A percentile compares a stretch with the other conserved stretches of the same genome.
Conservation (phyloP, 2,329 filamentous ascomycete genomes). For the Incumbomyces delicatus region DNA sequence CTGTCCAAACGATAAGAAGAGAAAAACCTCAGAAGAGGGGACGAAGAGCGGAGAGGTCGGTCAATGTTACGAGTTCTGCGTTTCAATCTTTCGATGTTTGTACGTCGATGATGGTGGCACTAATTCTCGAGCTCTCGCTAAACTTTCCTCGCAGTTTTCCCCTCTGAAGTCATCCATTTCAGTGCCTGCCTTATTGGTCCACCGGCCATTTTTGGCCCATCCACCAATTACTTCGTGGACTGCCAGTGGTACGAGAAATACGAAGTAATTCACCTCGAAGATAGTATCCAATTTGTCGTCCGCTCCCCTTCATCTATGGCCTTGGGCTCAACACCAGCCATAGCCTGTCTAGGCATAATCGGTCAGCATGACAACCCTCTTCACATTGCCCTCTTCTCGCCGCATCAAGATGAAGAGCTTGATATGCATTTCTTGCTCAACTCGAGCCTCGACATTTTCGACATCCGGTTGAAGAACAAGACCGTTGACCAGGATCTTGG, state of each 20-base stretch:
- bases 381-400: slow-evolving; percentile 82
- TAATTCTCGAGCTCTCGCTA: background rate
- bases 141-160: background rate
- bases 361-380: slow-evolving; percentile 95
- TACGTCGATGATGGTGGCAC: slow-evolving; percentile 1
- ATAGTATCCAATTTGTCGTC: no score
- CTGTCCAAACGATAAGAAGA: slow-evolving; percentile 4
- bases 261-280: no score
- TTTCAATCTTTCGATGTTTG: no score
- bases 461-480: slow-evolving; percentile 66
- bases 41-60: slow-evolving; percentile 23
- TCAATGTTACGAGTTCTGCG: no score
- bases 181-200: slow-evolving; percentile 7
- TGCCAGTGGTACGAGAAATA: no score
- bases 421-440: slow-evolving; percentile 89
- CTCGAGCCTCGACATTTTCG: slow-evolving; percentile 87
- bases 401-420: slow-evolving; percentile 54
- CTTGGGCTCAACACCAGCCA: slow-evolving; percentile 49
- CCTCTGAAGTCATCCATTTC: slow-evolving; percentile 6
- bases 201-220: no score
- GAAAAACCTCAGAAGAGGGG: slow-evolving; percentile 8
- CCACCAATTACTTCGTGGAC: no score
- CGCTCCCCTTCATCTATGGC: slow-evolving; percentile 9
- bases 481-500: slow-evolving; percentile 75
- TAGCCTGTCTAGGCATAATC: slow-evolving; percentile 88